These are phyloP conservation scores for Cystobasidium sp. DNA, from an alignment of 1,284 basidiomycete species.

Conservation along the genomic window DNA sequence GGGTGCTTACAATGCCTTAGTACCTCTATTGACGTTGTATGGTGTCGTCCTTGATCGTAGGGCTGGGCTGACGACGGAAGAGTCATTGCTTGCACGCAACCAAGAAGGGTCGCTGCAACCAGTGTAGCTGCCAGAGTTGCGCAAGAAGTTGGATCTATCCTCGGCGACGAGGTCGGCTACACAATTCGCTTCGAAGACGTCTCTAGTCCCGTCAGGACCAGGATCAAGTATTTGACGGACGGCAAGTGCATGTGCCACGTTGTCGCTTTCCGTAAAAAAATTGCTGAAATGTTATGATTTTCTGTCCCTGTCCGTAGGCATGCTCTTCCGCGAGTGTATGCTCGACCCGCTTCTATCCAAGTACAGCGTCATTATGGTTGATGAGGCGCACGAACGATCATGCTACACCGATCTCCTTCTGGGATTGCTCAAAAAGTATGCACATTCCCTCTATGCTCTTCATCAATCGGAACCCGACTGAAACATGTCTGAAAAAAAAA, in stretches of 20 bases:
- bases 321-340: conserved; percentile 53
- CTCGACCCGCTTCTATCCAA: conserved; percentile 51
- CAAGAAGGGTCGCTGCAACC: conserved; percentile 56
- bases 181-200: conserved; percentile 58
- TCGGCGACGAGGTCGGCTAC: conserved; percentile 73
- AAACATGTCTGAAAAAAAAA: no score
- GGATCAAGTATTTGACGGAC: conserved; percentile 55
- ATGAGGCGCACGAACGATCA: conserved; percentile 59
- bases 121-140: conserved; percentile 58
- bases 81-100: conserved; percentile 62
- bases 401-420: conserved; percentile 58
- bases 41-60: conserved; percentile 30
- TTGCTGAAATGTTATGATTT: not conserved
- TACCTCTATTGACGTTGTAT: not conserved
- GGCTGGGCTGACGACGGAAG: conserved; percentile 78
- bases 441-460: not conserved
- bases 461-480: no score
- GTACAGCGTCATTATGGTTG: conserved; percentile 57
- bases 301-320: conserved; percentile 18
- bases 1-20: conserved; percentile 54
- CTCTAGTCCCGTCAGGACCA: conserved; percentile 53
- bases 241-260: conserved; percentile 38
- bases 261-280: not conserved
- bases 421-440: conserved; percentile 60
- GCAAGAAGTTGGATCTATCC: conserved; percentile 59